Base-by-base conservation (phyloP, 441 rosid species). In the Brassica balearica region DNA sequence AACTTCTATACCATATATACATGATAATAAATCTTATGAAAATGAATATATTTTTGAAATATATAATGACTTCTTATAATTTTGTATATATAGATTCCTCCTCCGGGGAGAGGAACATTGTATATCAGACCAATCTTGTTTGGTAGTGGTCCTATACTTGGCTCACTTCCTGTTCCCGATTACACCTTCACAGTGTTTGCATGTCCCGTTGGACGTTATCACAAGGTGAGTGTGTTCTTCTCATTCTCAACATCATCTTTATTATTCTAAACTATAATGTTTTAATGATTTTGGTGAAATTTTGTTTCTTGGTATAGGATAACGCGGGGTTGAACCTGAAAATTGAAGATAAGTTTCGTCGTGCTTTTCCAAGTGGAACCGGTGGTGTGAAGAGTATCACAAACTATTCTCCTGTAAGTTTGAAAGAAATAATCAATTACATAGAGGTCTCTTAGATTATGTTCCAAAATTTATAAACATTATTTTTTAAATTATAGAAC, bases 311-410 rank as follows among this genome's bases (percentile, higher is more conserved):
- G 70, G 43, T 36, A 22, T 68, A 86, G 82, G 85, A 84, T 72
- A 20, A 68, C 11, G 48, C 76, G 0, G 80, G 84, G 11, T 65
- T 89, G 77, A 86, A 84, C 72, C 64, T 89, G 71, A 60, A 74
- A 62, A 60, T 89, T 8, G 91, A 86, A 64, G 85, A 84, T 6
- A 69, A 83, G 23, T 38, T 72, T 59, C 77, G 78, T 68, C 87
- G 94, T 8, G 89, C 94, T 53, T 65, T 83, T 53, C 79, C 81
- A 41, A 89, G 92, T 75, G 94, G 94, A 74, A 81, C 92, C 27
- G 92, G 95, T 72, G 88, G 88, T n/a, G 77, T 90, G 32, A 90
- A 88, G 76, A 75, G 87, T 14, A 83, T 85, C 72, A 71, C 81
- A 15, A 88, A 90, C 55, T 90, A 90, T 79, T 77, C 82, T 15